Percentiles rank a stretch among this genome's conserved stretches.
Evolutionary conservation across 1,139 yeast genomes (phyloP).

Genomic region (Yamadazyma blattariae): DNA sequence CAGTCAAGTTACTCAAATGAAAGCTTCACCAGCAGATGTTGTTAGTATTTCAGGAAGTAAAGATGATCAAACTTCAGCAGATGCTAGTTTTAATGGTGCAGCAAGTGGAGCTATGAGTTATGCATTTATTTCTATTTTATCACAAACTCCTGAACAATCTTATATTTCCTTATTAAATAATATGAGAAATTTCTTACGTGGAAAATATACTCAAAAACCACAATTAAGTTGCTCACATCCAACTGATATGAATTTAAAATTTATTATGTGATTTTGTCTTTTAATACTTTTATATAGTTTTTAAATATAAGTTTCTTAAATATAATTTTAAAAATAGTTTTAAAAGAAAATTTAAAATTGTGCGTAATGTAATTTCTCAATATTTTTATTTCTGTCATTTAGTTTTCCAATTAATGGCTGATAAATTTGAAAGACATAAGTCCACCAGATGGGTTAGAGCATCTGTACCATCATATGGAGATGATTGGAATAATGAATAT

Average conservation of each 20-base stretch:
- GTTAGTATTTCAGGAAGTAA: constrained; percentile 87
- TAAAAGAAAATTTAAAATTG: background rate
- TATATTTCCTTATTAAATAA: constrained; percentile 76
- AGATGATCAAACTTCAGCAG: constrained; percentile 81
- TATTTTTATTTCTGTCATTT: background rate
- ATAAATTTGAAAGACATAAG: constrained; percentile 50
- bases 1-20: constrained; percentile 42
- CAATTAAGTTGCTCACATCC: constrained; percentile 86
- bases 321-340: no score
- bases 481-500: constrained; percentile 49
- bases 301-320: no score
- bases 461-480: constrained; percentile 56
- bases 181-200: constrained; percentile 66
- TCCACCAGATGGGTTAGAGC: constrained; percentile 68
- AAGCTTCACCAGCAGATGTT: constrained; percentile 87
- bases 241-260: constrained; percentile 70
- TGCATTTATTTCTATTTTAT: constrained; percentile 75
- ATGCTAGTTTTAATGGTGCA: constrained; percentile 71
- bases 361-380: background rate
- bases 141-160: constrained; percentile 66
- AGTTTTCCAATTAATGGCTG: constrained; percentile 4
- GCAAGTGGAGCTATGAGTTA: constrained; percentile 95
- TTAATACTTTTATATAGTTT: background rate
- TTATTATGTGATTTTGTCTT: constrained; percentile 25
- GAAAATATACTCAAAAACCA: constrained; percentile 83